Evolutionary conservation across 2,329 filamentous ascomycete species (phyloP), one percentile per base, ranked within the genome.

Genomic region (Botrytis paeoniae): DNA sequence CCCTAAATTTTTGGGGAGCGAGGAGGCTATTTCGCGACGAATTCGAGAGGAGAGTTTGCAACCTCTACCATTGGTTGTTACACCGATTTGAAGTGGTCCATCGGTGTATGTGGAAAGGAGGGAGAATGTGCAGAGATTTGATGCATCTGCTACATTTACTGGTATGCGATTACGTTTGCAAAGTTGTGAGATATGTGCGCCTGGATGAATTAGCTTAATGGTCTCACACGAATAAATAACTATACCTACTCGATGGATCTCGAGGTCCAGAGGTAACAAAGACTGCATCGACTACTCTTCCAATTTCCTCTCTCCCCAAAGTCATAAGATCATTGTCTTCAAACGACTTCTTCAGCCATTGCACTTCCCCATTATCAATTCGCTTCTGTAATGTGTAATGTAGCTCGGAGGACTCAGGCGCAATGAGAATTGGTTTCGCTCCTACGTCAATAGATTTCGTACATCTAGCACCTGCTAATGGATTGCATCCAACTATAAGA

Each of bases 41-140:
- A 99, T 93, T 39, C 96, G 88, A 16, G 94, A 93, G 9, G 96
- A 93, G 43, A 99, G 88, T 83, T 97, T 98, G 85, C 96, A 98
- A 2, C 96, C 96, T 78, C 93, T 91, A 32, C 96, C 95, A 73
- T 97, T 98, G 0, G 96, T 98, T 4, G 96, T 98, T 73, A 99
- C 92, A 75, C 96, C 96, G 74, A 99, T 92, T 81, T 98, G 96
- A 59, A 99, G 86, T 16, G 96, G 95, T 0, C 96, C 96, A 79
- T 98, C 95, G 71, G 89, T 90, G 82, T 98, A 91, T 12, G 93
- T 97, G 37, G 94, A 96, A 63, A 98, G 89, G 70, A 99, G 87
- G 8, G 92, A 92, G 82, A 99, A 97, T 39, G 93, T 93, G 84
- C 94, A 98, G 25, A 98, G 90, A 48, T 89, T 87, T 0, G 95